A percentile compares a stretch with the other conserved stretches of the same genome.
phyloP scores from a whole-genome alignment of 2,329 filamentous ascomycete genomes.

The Aspergillus floridensis region DNA sequence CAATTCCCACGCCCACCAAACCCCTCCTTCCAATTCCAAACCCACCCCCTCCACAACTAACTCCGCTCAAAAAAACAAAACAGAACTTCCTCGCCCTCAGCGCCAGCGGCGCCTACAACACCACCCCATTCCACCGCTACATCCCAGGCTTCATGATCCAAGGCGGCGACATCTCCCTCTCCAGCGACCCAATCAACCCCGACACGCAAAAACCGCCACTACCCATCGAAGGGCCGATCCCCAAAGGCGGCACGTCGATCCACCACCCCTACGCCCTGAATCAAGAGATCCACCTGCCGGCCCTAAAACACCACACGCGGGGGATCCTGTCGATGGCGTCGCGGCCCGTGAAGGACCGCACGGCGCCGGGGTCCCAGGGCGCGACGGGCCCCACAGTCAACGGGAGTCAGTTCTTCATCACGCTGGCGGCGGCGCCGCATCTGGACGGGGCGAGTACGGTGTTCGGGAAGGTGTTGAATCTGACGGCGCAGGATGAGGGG shows the following conservation, averaged over 20 bases:
- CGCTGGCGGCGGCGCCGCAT: constrained; percentile 60
- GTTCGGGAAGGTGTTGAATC: constrained; percentile 59
- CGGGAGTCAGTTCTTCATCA: constrained; percentile 64
- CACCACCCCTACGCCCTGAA: constrained; percentile 53
- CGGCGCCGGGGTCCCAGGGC: constrained; percentile 47
- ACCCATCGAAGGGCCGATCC: constrained; percentile 44
- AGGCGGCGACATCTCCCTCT: constrained; percentile 54
- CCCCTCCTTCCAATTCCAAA: not conserved
- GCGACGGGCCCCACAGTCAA: constrained; percentile 45
- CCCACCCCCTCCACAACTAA: not conserved
- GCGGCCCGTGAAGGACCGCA: constrained; percentile 45
- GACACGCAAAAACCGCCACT: constrained; percentile 42
- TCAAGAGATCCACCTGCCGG: constrained; percentile 60
- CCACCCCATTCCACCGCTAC: constrained; percentile 62
- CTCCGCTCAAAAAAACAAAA: not conserved
- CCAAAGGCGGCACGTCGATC: constrained; percentile 58
- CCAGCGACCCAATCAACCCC: constrained; percentile 39
- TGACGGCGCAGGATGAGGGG: constrained; percentile 44
- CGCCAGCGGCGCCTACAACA: constrained; percentile 59
- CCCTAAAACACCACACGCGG: constrained; percentile 56
- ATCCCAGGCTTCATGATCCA: constrained; percentile 65
- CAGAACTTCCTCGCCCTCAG: constrained; percentile 66
- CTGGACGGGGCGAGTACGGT: constrained; percentile 66
- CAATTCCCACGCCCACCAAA: not conserved
- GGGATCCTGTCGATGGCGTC: constrained; percentile 61